A percentile compares a stretch with the other conserved stretches of the same genome.
Evolutionary conservation across 2,329 filamentous ascomycete species (phyloP).

Genomic region (Blastomyces parvus): DNA sequence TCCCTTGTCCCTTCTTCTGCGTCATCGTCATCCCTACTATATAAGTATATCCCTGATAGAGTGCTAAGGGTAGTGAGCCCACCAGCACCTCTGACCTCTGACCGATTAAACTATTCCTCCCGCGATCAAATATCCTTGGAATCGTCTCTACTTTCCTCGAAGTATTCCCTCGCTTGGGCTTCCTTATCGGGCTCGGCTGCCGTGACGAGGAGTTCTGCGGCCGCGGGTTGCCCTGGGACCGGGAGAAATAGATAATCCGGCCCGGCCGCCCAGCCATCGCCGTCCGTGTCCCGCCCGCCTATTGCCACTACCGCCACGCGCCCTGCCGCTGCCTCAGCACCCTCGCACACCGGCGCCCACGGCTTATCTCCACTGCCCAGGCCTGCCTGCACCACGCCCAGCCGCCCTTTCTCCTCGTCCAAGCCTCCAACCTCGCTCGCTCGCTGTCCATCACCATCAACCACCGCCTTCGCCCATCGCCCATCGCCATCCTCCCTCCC

Average conservation of each 20-base stretch:
- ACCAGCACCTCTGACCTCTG: too few species aligned
- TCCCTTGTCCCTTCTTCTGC: too few species aligned
- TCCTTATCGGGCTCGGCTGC: neutral
- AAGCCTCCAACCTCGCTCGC: too few species aligned
- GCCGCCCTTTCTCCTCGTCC: too few species aligned
- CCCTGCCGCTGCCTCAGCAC: neutral
- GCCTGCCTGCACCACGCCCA: neutral
- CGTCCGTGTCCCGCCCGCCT: neutral
- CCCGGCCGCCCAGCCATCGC: neutral
- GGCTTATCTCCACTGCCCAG: neutral
- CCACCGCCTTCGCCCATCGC: neutral
- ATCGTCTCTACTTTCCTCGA: too few species aligned
- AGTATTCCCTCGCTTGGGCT: neutral
- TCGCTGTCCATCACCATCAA: neutral
- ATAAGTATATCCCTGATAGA: too few species aligned
- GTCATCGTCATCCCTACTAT: too few species aligned
- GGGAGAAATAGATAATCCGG: conserved; percentile 9
- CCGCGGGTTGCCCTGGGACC: conserved; percentile 13
- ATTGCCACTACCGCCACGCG: neutral
- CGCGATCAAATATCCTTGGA: too few species aligned
- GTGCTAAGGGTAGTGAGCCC: too few species aligned
- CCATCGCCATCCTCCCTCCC: neutral
- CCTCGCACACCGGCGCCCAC: neutral
- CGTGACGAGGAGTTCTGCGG: conserved; percentile 13
- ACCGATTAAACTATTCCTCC: too few species aligned